Conservation (phyloP, 495 filamentous ascomycete species). For the Chaetomidium leptoderma region DNA sequence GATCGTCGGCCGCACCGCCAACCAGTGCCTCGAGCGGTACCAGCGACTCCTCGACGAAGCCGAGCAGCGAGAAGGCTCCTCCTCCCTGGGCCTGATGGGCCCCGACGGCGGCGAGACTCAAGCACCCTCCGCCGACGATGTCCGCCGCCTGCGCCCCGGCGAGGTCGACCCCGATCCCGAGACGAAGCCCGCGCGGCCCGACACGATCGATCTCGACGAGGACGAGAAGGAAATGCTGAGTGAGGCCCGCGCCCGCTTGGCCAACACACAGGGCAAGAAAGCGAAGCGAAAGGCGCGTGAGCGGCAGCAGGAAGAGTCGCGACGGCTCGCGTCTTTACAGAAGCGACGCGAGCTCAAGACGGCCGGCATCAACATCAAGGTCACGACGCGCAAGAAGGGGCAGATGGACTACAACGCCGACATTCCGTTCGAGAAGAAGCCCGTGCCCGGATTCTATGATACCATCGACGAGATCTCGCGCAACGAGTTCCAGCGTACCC, state of each 20-base stretch:
- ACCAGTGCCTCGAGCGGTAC: constrained; percentile 94
- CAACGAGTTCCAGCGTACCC: constrained; percentile 83
- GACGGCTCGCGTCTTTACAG: constrained; percentile 81
- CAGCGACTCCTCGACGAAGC: constrained; percentile 95
- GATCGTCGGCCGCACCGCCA: constrained; percentile 92
- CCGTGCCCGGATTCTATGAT: constrained; percentile 89
- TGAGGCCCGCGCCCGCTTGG: constrained; percentile 90
- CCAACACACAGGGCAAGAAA: constrained; percentile 98
- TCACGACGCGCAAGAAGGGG: constrained; percentile 84
- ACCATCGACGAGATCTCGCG: constrained; percentile 71
- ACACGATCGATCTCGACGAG: constrained; percentile 96
- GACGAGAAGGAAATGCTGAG: constrained; percentile 99
- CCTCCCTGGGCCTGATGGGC: constrained; percentile 78
- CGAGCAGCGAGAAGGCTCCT: constrained; percentile 75
- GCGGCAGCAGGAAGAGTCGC: constrained; percentile 89
- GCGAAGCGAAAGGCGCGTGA: constrained; percentile 97
- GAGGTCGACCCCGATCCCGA: constrained; percentile 96
- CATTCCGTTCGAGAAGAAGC: constrained; percentile 92
- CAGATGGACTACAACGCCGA: constrained; percentile 99
- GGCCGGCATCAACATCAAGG: constrained; percentile 96
- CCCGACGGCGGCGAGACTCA: constrained; percentile 81
- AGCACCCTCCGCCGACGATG: constrained; percentile 90
- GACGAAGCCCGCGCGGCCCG: constrained; percentile 91
- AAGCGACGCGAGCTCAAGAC: constrained; percentile 96
- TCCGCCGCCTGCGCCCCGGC: constrained; percentile 80